Evolutionary conservation across 768 basidiomycete species (phyloP).

Genomic region (Naganishia randhawae): DNA sequence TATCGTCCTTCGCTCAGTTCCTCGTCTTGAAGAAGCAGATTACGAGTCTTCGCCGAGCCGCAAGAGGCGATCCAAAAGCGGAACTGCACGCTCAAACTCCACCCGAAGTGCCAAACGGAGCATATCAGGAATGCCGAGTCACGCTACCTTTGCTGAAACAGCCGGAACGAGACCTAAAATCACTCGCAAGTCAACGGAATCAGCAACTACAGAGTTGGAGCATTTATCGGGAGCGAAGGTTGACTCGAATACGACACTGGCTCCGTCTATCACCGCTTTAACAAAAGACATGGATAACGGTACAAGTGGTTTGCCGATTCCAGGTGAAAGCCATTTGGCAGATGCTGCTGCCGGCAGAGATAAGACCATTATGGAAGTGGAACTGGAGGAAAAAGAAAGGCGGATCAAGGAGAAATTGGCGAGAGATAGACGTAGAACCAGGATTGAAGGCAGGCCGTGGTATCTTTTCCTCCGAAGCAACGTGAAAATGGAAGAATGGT

Average conservation of each 20-base stretch:
- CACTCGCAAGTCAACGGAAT: slow-evolving; percentile 5
- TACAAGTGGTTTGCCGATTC: slow-evolving; percentile 4
- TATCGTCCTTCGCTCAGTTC: slow-evolving; percentile 54
- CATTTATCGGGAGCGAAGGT: slow-evolving; percentile 3
- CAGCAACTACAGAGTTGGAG: neutral
- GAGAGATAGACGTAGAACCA: slow-evolving; percentile 55
- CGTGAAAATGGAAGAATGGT: slow-evolving; percentile 97
- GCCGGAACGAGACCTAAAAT: slow-evolving; percentile 3
- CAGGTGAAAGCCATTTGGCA: neutral
- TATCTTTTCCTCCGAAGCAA: slow-evolving; percentile 87
- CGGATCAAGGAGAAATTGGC: slow-evolving; percentile 53
- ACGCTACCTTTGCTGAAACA: neutral
- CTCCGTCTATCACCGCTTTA: slow-evolving; percentile 28
- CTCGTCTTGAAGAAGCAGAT: slow-evolving; percentile 21
- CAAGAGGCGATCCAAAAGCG: neutral
- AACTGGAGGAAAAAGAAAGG: slow-evolving; percentile 30
- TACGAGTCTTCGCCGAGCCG: neutral
- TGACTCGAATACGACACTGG: neutral
- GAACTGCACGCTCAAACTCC: neutral
- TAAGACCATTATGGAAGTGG: slow-evolving; percentile 27
- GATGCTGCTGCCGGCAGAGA: neutral
- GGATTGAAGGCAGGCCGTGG: slow-evolving; percentile 64
- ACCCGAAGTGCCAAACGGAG: neutral
- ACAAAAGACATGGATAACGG: slow-evolving; percentile 38
- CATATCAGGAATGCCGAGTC: neutral